Base-by-base conservation (phyloP, 2,329 filamentous ascomycete species). In the Zymoseptoria pseudotritici region DNA sequence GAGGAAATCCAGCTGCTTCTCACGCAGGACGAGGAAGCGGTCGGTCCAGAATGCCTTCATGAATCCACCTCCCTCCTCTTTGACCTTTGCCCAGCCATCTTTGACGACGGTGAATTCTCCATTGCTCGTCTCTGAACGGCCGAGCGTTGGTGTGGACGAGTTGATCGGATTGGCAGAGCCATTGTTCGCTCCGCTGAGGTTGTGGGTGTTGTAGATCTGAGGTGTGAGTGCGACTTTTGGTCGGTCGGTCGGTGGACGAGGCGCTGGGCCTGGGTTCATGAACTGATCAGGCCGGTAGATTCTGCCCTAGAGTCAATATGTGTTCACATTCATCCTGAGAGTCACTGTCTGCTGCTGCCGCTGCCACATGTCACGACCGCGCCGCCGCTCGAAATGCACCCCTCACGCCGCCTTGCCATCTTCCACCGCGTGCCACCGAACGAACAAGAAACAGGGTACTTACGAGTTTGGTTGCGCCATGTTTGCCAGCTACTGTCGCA, bases 201-300 rank as follows among this genome's bases (percentile, higher is more conserved):
- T 88, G 17, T 88, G 85, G 21, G 90, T 80, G 73, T 86, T 90
- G 69, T 79, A 78, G 63, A 85, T 83, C 72, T 84, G 89, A 63
- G 87, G 91, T 50, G 89, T 91, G 62, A 95, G 82, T 69, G 87
- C 86, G 67, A 96, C 84, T 71, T 71, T 71, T 62, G 91, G 90
- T 70, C 90, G 86, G 71, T 94, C 90, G 61, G 83, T 87, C 20
- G 93, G 94, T 62, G 94, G 93, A 70, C 89, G 88, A 66, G 94
- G 94, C 67, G 94, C 93, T 69, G 94, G 93, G 66, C 94, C 91
- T 63, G 94, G 91, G 76, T 97, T 97, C 89, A 97, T 95, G 79
- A 97, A 97, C 69, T 86, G 83, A 64, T 83, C 82, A 62, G 81
- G 77, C 51, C 82, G 78, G 75, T 86, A 87, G 70, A 85, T 80